Conservation (phyloP, 768 basidiomycete genomes). For the Megacollybia marginata region DNA sequence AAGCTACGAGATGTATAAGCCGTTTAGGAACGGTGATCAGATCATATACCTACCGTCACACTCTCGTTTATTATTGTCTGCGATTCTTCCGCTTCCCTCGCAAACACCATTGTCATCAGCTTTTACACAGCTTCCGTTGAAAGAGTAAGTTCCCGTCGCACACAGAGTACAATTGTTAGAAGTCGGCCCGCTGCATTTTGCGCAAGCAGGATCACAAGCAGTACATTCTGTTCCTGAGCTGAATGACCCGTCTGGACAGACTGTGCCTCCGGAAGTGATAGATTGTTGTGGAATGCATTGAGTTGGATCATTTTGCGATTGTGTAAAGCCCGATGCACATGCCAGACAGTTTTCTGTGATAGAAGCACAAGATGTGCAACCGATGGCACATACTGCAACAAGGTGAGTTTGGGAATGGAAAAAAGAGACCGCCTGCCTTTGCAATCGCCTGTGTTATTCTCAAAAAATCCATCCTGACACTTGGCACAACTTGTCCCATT, state of each 20-base stretch:
- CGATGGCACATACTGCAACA: slow-evolving; percentile 57
- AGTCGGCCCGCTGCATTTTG: slow-evolving; percentile 60
- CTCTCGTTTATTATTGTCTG: slow-evolving; percentile 74
- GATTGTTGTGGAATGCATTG: slow-evolving; percentile 52
- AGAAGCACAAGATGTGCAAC: slow-evolving; percentile 65
- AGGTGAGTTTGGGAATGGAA: too few species aligned
- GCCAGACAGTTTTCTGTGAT: slow-evolving; percentile 62
- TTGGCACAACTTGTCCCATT: slow-evolving; percentile 75
- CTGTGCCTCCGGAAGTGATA: slow-evolving; percentile 40
- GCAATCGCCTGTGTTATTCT: slow-evolving; percentile 62
- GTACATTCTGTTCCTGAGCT: slow-evolving; percentile 43
- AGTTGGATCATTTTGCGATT: slow-evolving; percentile 57
- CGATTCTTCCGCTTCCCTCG: slow-evolving; percentile 59
- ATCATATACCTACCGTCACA: slow-evolving; percentile 63
- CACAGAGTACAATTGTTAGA: slow-evolving; percentile 72
- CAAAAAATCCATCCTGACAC: slow-evolving; percentile 73
- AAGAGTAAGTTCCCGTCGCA: slow-evolving; percentile 47
- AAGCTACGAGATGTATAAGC: slow-evolving; percentile 36
- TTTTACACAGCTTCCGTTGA: slow-evolving; percentile 67
- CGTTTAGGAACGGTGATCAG: slow-evolving; percentile 1
- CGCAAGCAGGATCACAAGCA: slow-evolving; percentile 57
- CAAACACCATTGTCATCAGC: slow-evolving; percentile 67
- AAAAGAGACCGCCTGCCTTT: slow-evolving; percentile 36
- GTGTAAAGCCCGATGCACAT: slow-evolving; percentile 66
- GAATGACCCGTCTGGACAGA: slow-evolving; percentile 66